phyloP scores from a whole-genome alignment of 1,284 basidiomycete genomes.

The Ganoderma boninense region DNA sequence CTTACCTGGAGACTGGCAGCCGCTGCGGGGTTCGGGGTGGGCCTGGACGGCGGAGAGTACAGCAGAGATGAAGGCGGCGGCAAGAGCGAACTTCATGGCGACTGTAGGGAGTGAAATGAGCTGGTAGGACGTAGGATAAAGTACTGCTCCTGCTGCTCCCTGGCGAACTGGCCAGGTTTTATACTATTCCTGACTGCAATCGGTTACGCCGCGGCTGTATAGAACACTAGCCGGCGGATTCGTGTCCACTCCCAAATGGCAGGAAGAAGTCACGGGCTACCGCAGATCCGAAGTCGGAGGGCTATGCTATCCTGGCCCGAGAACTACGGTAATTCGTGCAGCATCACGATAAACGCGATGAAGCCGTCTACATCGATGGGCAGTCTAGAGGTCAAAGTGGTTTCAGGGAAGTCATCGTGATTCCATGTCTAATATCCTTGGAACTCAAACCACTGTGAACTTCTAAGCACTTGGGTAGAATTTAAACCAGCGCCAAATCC shows the following conservation, averaged over 20 bases:
- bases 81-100: slow-evolving; percentile 12
- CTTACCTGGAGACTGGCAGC: slow-evolving; percentile 3
- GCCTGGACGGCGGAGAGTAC: slow-evolving; percentile 1
- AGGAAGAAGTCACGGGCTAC: background rate
- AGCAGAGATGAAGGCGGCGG: slow-evolving; percentile 5
- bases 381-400: background rate
- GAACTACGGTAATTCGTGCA: background rate
- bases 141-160: background rate
- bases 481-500: too few species aligned
- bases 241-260: background rate
- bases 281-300: background rate
- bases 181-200: background rate
- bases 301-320: background rate
- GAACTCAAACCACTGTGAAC: background rate
- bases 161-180: background rate
- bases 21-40: slow-evolving; percentile 18
- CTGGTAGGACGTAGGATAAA: background rate
- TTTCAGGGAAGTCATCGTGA: background rate
- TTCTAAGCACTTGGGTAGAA: too few species aligned
- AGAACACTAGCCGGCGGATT: background rate
- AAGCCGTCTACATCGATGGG: background rate
- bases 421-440: background rate
- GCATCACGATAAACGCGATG: background rate
- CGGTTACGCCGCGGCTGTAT: too few species aligned
- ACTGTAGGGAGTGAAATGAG: background rate